Conservation (phyloP, 257 asterid genomes). For the Solanum piurae region DNA sequence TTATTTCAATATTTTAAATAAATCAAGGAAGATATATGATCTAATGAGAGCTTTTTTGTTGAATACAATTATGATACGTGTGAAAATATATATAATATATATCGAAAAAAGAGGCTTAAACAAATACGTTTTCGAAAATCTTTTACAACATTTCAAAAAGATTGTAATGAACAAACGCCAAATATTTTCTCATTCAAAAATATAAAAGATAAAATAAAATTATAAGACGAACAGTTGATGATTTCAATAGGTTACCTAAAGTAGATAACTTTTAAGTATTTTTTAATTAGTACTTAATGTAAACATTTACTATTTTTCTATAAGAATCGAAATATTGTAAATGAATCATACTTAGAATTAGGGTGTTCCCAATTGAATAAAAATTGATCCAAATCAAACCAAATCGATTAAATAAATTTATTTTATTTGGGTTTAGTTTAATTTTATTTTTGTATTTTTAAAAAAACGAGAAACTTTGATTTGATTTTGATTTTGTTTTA, state of each 20-base stretch:
- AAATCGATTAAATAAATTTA: background rate
- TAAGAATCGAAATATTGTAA: background rate
- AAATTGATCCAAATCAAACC: background rate
- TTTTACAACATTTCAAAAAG: background rate
- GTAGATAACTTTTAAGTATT: background rate
- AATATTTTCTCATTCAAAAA: background rate
- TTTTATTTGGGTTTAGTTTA: background rate
- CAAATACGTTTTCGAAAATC: too few species aligned
- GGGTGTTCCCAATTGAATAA: background rate
- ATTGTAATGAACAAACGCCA: background rate
- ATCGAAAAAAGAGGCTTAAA: too few species aligned
- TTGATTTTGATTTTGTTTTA: background rate
- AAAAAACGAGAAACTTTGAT: background rate
- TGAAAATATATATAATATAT: background rate
- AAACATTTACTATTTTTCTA: background rate
- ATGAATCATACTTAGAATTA: background rate
- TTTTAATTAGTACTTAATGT: background rate
- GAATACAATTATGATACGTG: too few species aligned
- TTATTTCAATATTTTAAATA: background rate
- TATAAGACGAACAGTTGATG: background rate
- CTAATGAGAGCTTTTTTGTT: background rate
- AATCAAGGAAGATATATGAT: background rate
- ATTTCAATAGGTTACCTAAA: too few species aligned
- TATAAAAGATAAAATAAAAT: background rate
- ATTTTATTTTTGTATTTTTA: background rate